These are phyloP conservation scores for Chalaropsis thielavioides DNA, from an alignment of 2,329 filamentous ascomycete species.

Conservation along the genomic window DNA sequence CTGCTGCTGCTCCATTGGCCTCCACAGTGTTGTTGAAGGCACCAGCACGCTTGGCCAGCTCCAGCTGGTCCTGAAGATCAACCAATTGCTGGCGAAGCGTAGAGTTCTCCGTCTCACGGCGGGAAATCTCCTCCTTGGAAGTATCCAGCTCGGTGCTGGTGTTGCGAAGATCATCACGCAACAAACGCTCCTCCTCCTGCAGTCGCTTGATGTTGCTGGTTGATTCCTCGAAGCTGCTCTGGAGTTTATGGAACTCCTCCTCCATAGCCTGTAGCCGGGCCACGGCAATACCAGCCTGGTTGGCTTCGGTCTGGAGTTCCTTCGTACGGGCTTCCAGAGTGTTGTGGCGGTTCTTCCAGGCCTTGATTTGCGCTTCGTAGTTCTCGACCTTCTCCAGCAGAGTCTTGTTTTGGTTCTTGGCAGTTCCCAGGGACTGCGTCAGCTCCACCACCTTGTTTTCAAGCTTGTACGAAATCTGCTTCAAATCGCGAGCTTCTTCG, in stretches of 20 bases:
- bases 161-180: slow-evolving; percentile 66
- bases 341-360: slow-evolving; percentile 86
- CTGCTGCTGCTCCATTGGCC: slow-evolving; percentile 26
- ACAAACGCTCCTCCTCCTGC: slow-evolving; percentile 80
- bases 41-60: slow-evolving; percentile 59
- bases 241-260: slow-evolving; percentile 85
- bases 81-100: slow-evolving; percentile 75
- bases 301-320: slow-evolving; percentile 90
- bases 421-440: slow-evolving; percentile 79
- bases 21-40: slow-evolving; percentile 56
- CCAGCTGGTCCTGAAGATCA: slow-evolving; percentile 84
- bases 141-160: slow-evolving; percentile 71
- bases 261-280: slow-evolving; percentile 85
- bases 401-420: slow-evolving; percentile 89
- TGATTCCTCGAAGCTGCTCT: slow-evolving; percentile 80
- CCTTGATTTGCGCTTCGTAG: slow-evolving; percentile 91
- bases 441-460: slow-evolving; percentile 99
- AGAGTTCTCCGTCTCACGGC: slow-evolving; percentile 72
- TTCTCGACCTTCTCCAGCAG: slow-evolving; percentile 80
- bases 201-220: slow-evolving; percentile 80
- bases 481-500: slow-evolving; percentile 92
- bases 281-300: slow-evolving; percentile 90
- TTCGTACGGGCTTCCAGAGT: slow-evolving; percentile 78
- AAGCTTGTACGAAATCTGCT: slow-evolving; percentile 98
- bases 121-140: slow-evolving; percentile 57